Conservation (phyloP, 371 early-diverging fungal species). For the Syncephalastrum contaminatum region DNA sequence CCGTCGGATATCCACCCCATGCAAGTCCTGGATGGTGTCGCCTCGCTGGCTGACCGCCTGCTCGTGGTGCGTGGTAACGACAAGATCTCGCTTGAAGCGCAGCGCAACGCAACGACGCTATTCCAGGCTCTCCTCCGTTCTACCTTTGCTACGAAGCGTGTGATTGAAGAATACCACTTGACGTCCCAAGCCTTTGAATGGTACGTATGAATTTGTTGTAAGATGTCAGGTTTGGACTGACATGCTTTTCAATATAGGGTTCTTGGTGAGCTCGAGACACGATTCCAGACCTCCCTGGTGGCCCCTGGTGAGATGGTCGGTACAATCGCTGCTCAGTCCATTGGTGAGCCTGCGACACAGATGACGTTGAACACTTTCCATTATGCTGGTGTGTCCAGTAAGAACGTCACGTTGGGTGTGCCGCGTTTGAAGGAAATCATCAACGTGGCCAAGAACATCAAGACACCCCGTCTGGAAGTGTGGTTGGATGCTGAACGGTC, state of each 20-base stretch:
- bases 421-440: slow-evolving; percentile 99
- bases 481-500: slow-evolving; percentile 80
- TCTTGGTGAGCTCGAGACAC: slow-evolving; percentile 88
- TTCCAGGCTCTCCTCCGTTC: slow-evolving; percentile 89
- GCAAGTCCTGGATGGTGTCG: slow-evolving; percentile 74
- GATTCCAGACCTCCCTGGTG: slow-evolving; percentile 90
- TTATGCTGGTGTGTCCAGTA: slow-evolving; percentile 98
- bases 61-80: slow-evolving; percentile 90
- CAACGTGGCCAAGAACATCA: slow-evolving; percentile 97
- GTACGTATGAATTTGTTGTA: slow-evolving; percentile 23
- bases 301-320: slow-evolving; percentile 99
- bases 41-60: slow-evolving; percentile 68
- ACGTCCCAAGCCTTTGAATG: slow-evolving; percentile 90
- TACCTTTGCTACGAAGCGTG: slow-evolving; percentile 79
- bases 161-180: slow-evolving; percentile 90
- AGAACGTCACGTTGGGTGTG: slow-evolving; percentile 98
- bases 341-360: slow-evolving; percentile 99
- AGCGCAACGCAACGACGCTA: slow-evolving; percentile 88
- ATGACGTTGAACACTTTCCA: slow-evolving; percentile 99
- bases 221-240: not conserved
- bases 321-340: slow-evolving; percentile 98
- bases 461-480: slow-evolving; percentile 94
- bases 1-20: slow-evolving; percentile 89
- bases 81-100: slow-evolving; percentile 81
- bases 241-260: slow-evolving; percentile 38